Percentiles rank a stretch among this genome's conserved stretches.
These are phyloP conservation scores for Pinus tabuliformis DNA, from an alignment of 75 land plant species.

Conservation along the genomic window DNA sequence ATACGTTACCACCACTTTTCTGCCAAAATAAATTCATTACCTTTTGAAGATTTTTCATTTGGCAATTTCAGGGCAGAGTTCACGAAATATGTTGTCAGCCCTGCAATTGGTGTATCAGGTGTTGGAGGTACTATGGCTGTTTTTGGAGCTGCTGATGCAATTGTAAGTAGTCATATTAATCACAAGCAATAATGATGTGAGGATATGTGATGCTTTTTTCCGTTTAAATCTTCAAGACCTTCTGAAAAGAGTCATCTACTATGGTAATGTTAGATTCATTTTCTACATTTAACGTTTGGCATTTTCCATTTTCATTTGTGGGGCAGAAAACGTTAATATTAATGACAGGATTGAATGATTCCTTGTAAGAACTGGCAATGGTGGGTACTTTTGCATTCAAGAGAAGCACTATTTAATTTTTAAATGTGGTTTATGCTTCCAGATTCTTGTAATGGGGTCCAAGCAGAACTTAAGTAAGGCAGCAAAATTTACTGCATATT, in stretches of 20 bases:
- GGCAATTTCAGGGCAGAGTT: slow-evolving; percentile 67
- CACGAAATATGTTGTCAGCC: slow-evolving; percentile 70
- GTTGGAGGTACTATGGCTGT: slow-evolving; percentile 95
- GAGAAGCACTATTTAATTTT: neutral
- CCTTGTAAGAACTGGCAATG: neutral
- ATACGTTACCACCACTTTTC: neutral
- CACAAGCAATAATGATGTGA: slow-evolving; percentile 50
- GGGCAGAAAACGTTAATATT: neutral
- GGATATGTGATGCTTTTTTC: slow-evolving; percentile 20
- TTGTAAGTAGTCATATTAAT: slow-evolving; percentile 46
- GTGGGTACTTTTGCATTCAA: neutral
- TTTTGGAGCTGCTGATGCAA: slow-evolving; percentile 85
- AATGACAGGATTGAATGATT: neutral
- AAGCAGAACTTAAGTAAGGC: neutral
- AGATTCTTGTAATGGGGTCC: neutral
- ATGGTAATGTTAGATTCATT: neutral
- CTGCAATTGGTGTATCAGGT: slow-evolving; percentile 77
- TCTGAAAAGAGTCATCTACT: neutral
- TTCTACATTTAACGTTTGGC: neutral
- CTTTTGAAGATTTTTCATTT: neutral
- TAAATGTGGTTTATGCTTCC: neutral
- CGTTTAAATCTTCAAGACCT: neutral
- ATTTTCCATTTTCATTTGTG: neutral
- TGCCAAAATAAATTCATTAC: neutral
- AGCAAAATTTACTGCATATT: neutral